phyloP scores from a whole-genome alignment of 345 rosid species.

The rapeseed (Brassica napus) region Da-Ae NC_063436.1:19954001-19954500 shows the following conservation, averaged over 20 bases:
- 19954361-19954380: constrained; percentile 54
- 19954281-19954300: constrained; percentile 52
- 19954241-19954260: constrained; percentile 54
- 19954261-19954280: constrained; percentile 50
- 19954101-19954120: not conserved
- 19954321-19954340: constrained; percentile 40
- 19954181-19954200: not conserved
- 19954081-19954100: not conserved
- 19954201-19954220: constrained; percentile 18
- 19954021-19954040: not conserved
- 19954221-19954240: constrained; percentile 42
- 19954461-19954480: constrained; percentile 25
- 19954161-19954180: not conserved
- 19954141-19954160: not conserved
- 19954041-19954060: not conserved
- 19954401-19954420: constrained; percentile 51
- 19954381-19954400: constrained; percentile 39
- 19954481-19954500: constrained; percentile 21
- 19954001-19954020: not conserved
- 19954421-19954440: constrained; percentile 54
- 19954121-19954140: not conserved
- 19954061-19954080: not conserved
- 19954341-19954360: constrained; percentile 54
- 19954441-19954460: constrained; percentile 36
- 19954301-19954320: constrained; percentile 49